Conservation (phyloP, 495 filamentous ascomycete genomes). For the Podospora fimiseda region DNA sequence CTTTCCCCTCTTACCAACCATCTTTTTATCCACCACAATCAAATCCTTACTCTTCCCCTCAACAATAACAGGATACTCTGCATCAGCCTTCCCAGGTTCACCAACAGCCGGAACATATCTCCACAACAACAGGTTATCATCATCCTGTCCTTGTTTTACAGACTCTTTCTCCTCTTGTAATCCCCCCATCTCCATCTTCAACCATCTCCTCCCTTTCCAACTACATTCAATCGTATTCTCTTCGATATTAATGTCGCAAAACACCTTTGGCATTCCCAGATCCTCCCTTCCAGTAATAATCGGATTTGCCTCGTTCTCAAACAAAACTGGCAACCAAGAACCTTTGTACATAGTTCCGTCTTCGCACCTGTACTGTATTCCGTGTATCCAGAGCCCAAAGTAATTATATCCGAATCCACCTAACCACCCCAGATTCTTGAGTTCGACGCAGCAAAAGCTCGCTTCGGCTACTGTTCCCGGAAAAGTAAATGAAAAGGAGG, state of each 20-base stretch:
- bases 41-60: not conserved
- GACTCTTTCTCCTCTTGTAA: constrained; percentile 26
- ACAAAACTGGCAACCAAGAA: constrained; percentile 47
- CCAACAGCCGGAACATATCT: not conserved
- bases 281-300: constrained; percentile 51
- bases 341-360: constrained; percentile 40
- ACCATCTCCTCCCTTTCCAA: constrained; percentile 45
- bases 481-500: constrained; percentile 37
- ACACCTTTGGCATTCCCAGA: constrained; percentile 53
- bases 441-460: constrained; percentile 41
- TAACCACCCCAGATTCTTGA: constrained; percentile 50
- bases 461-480: constrained; percentile 47
- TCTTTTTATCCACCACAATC: not conserved
- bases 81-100: not conserved
- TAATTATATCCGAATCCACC: constrained; percentile 51
- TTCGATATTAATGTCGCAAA: constrained; percentile 40
- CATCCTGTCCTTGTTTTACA: constrained; percentile 15
- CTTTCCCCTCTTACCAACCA: not conserved
- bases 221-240: constrained; percentile 22
- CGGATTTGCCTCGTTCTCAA: constrained; percentile 48
- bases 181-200: constrained; percentile 35
- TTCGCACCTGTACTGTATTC: constrained; percentile 47
- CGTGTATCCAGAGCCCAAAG: constrained; percentile 52
- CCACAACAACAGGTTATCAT: not conserved
- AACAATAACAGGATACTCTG: not conserved